phyloP scores from a whole-genome alignment of 169 alveolate genomes.

The Pseudocohnilembus persalinus region DNA sequence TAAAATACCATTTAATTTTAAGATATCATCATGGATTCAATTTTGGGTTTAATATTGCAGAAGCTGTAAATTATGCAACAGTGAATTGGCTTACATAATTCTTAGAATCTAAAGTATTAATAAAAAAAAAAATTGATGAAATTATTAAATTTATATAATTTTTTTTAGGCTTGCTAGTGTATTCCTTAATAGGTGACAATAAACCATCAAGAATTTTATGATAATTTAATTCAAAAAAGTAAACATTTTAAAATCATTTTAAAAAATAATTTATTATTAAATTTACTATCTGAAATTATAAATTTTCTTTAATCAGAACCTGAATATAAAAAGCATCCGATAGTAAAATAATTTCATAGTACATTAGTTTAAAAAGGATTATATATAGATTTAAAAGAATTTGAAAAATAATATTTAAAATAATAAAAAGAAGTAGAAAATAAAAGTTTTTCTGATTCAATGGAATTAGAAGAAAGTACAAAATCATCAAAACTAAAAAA shows the following conservation, averaged over 20 bases:
- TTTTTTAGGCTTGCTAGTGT: background rate
- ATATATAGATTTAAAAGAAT: too few species aligned
- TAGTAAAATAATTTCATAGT: background rate
- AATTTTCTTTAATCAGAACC: background rate
- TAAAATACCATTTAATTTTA: too few species aligned
- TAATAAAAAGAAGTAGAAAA: background rate
- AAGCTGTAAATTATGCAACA: conserved; percentile 95
- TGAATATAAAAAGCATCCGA: background rate
- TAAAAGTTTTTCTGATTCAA: too few species aligned
- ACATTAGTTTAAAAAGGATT: background rate
- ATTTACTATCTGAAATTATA: too few species aligned
- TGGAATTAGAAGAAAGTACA: too few species aligned
- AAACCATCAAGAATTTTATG: background rate
- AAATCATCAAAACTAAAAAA: too few species aligned
- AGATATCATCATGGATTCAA: conserved; percentile 94
- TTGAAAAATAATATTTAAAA: background rate
- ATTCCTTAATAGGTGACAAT: background rate
- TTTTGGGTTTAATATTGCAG: conserved; percentile 94
- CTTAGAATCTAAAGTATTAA: conserved; percentile 15
- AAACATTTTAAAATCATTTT: too few species aligned
- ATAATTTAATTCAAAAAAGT: background rate
- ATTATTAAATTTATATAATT: too few species aligned
- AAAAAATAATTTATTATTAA: too few species aligned
- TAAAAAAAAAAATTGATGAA: background rate
- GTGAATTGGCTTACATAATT: conserved; percentile 82